Conservation (phyloP, 371 early-diverging fungal species). For the Mucor saturninus region DNA sequence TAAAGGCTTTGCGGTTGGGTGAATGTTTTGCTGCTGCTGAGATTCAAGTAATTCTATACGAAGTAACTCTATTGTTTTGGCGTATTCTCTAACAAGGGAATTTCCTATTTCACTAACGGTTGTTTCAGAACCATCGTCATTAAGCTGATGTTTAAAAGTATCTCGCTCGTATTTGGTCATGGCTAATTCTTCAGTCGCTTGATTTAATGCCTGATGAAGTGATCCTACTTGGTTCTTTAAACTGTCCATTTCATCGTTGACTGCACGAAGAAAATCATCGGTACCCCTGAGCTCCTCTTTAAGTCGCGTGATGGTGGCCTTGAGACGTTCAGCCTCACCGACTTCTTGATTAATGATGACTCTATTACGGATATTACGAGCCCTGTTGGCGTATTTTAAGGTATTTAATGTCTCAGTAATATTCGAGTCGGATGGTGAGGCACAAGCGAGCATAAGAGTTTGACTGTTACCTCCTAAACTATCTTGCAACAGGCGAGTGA, state of each 20-base stretch:
- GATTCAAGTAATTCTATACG: conserved; percentile 16
- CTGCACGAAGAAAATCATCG: conserved; percentile 46
- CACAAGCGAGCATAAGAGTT: conserved; percentile 89
- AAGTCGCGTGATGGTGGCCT: conserved; percentile 33
- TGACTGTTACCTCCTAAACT: conserved; percentile 81
- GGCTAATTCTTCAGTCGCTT: conserved; percentile 29
- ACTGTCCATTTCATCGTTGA: conserved; percentile 50
- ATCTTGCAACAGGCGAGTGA: conserved; percentile 40
- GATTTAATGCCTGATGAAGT: conserved; percentile 20
- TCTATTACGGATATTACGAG: conserved; percentile 77
- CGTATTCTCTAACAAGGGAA: conserved; percentile 26
- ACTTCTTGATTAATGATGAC: conserved; percentile 41
- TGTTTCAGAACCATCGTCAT: not conserved
- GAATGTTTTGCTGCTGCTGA: conserved; percentile 19
- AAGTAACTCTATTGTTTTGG: conserved; percentile 29
- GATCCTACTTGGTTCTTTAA: conserved; percentile 36
- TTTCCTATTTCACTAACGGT: not conserved
- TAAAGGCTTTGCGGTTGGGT: conserved; percentile 4
- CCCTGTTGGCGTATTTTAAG: conserved; percentile 83
- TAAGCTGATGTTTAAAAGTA: conserved; percentile 16
- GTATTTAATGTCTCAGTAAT: conserved; percentile 87
- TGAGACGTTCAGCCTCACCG: conserved; percentile 84
- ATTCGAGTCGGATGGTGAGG: conserved; percentile 70
- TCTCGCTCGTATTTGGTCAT: conserved; percentile 36
- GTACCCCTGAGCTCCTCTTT: conserved; percentile 44